Evolutionary conservation across 208 protist genomes (phyloP).

Genomic region (Crithidia brevicula): DNA sequence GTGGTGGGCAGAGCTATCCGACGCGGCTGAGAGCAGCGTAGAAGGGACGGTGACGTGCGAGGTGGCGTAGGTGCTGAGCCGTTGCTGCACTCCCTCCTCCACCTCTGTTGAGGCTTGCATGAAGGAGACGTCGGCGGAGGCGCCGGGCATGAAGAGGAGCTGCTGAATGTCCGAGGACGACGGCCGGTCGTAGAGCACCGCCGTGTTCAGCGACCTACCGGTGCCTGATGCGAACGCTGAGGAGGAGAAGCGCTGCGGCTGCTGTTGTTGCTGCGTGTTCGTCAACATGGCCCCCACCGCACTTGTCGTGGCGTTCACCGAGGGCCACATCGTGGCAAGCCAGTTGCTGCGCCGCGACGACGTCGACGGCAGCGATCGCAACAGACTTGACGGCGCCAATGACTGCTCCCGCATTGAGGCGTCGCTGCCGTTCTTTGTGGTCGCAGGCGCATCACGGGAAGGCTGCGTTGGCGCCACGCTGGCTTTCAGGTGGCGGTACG

Average conservation of each 20-base stretch:
- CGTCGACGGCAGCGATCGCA: slow-evolving; percentile 3
- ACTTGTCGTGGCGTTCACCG: not conserved
- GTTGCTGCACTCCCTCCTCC: slow-evolving; percentile 37
- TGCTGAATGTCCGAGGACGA: slow-evolving; percentile 4
- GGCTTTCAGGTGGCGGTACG: slow-evolving; percentile 22
- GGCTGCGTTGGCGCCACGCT: no score
- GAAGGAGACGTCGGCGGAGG: slow-evolving; percentile 7
- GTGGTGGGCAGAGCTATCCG: not conserved
- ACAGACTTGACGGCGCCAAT: not conserved
- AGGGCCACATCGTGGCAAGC: slow-evolving; percentile 22
- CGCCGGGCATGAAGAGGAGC: slow-evolving; percentile 9
- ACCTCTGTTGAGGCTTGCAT: slow-evolving; percentile 11
- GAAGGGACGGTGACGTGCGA: slow-evolving; percentile 18
- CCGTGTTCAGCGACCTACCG: slow-evolving; percentile 14
- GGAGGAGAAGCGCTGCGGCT: not conserved
- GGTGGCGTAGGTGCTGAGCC: slow-evolving; percentile 24
- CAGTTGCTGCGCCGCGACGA: slow-evolving; percentile 19
- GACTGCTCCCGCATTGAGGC: not conserved
- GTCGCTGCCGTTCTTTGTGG: not conserved
- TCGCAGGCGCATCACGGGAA: no score
- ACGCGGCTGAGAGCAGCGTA: slow-evolving; percentile 1
- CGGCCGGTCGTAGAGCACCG: slow-evolving; percentile 4
- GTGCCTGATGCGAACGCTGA: not conserved
- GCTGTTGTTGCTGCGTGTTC: not conserved
- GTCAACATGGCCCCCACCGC: not conserved